Conservation (phyloP, 371 early-diverging fungal genomes). For the Synchytrium microbalum region DNA sequence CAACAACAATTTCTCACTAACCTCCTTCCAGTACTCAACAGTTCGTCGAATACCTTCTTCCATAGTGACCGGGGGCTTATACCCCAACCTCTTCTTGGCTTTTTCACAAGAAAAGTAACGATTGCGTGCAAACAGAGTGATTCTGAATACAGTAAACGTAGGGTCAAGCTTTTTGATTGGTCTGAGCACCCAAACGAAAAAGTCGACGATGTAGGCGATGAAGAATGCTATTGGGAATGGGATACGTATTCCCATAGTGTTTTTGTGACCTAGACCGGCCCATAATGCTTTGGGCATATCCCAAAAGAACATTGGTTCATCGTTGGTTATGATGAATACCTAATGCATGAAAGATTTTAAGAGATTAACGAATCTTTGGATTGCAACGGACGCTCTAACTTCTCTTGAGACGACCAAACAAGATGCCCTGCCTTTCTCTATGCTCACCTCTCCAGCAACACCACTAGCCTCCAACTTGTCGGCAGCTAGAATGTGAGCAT, state of each 20-base stretch:
- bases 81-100: slow-evolving; percentile 68
- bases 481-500: slow-evolving; percentile 82
- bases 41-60: slow-evolving; percentile 57
- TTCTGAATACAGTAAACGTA: slow-evolving; percentile 53
- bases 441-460: slow-evolving; percentile 43
- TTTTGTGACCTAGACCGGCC: slow-evolving; percentile 20
- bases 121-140: slow-evolving; percentile 65
- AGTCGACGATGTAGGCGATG: slow-evolving; percentile 47
- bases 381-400: background rate
- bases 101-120: slow-evolving; percentile 74
- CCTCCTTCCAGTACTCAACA: slow-evolving; percentile 25
- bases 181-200: slow-evolving; percentile 35
- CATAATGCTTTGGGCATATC: slow-evolving; percentile 49
- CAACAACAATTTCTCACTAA: too few relatives aligned
- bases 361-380: slow-evolving; percentile 7
- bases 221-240: slow-evolving; percentile 30
- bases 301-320: slow-evolving; percentile 89
- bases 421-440: background rate
- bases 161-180: slow-evolving; percentile 32
- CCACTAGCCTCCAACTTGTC: slow-evolving; percentile 48
- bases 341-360: slow-evolving; percentile 1
- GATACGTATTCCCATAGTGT: slow-evolving; percentile 20
- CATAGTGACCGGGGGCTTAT: slow-evolving; percentile 61
- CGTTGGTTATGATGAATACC: slow-evolving; percentile 73
- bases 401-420: too few relatives aligned